Percentiles rank a stretch among this genome's conserved stretches.
Conservation (phyloP, 78 protist species). For the Acrasis kona region DNA sequence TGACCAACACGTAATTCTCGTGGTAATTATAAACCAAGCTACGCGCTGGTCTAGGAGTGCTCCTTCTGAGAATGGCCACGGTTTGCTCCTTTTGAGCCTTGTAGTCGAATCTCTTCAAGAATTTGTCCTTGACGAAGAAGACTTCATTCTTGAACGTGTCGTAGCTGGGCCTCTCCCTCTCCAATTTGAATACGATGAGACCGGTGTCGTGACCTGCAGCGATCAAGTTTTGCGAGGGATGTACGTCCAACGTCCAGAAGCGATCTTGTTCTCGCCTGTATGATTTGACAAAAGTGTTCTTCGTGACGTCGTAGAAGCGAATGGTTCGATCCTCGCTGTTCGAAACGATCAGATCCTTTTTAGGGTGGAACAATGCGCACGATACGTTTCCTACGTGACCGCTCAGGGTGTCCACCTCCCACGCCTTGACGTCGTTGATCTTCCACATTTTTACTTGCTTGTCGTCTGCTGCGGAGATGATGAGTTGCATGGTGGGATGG, state of each 20-base stretch:
- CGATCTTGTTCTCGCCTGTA: slow-evolving; percentile 91
- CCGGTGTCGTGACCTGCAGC: slow-evolving; percentile 97
- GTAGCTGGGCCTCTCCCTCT: slow-evolving; percentile 88
- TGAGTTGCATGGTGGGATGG: slow-evolving; percentile 88
- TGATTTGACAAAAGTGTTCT: slow-evolving; percentile 55
- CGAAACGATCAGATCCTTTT: slow-evolving; percentile 63
- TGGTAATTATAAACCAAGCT: not conserved
- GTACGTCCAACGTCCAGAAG: slow-evolving; percentile 92
- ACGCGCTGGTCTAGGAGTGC: not conserved
- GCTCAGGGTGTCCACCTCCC: slow-evolving; percentile 86
- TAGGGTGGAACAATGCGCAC: slow-evolving; percentile 91
- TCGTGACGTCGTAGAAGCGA: slow-evolving; percentile 92
- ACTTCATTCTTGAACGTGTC: slow-evolving; percentile 39
- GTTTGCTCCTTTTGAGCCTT: not conserved
- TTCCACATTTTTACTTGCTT: slow-evolving; percentile 90
- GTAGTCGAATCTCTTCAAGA: slow-evolving; percentile 58
- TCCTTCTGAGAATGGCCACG: not conserved
- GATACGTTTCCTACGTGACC: slow-evolving; percentile 93
- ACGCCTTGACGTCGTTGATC: slow-evolving; percentile 65
- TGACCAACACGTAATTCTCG: not conserved
- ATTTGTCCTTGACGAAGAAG: slow-evolving; percentile 68
- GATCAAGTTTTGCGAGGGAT: slow-evolving; percentile 73
- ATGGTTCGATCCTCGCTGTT: slow-evolving; percentile 94
- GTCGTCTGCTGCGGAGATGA: slow-evolving; percentile 95
- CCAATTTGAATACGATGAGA: slow-evolving; percentile 85